Base-by-base conservation (phyloP, 1,284 basidiomycete species). In the Austroboletus niveus region DNA sequence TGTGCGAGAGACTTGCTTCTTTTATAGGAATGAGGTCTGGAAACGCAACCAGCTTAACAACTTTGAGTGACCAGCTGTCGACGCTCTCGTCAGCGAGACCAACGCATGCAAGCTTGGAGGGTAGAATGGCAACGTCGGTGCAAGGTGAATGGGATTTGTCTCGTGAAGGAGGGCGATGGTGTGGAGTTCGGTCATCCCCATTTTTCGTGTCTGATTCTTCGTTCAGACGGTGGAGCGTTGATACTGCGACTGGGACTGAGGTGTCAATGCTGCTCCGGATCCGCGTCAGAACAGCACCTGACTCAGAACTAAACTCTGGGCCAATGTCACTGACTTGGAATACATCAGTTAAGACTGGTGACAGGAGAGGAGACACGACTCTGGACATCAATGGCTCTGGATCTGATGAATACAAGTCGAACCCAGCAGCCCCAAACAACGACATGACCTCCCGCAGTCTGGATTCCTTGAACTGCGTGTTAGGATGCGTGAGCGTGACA, bases 41-140 rank as follows among this genome's bases (percentile, higher is more conserved):
- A 62, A 83, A 88, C 2, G 85, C 84, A 35, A 89, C 76, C 15
- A 88, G 75, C 67, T 87, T 88, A 57, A 88, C 75, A 48, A 89
- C 80, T 71, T 88, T 88, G 56, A 85, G 76, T 17, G 79, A 78
- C 86, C 86, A 88, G 42, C 79, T 75, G 57, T 88, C 86, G 11
- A 81, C 77, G 41, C 75, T 72, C 52, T 84, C 81, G 59, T 87
- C 84, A 43, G 79, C 77, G 31, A 82, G 67, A 10, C 81, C 81
- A 27, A 83, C 80, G 54, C 81, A 83, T 8, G 78, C 74, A 38
- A 84, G 74, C 57, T 81, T 79, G 30, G 79, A 73, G 32, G 72
- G 59, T 7, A 84, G 71, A n/a, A 82, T 63, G 47, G 69, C 68
- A 17, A 82, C 80, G 56, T 81, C 74, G 39, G 55, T 65, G 42